Evolutionary conservation across 345 rosid genomes (phyloP), one percentile per base, ranked within the genome.

Genomic region (Aurinia saxatilis): DNA sequence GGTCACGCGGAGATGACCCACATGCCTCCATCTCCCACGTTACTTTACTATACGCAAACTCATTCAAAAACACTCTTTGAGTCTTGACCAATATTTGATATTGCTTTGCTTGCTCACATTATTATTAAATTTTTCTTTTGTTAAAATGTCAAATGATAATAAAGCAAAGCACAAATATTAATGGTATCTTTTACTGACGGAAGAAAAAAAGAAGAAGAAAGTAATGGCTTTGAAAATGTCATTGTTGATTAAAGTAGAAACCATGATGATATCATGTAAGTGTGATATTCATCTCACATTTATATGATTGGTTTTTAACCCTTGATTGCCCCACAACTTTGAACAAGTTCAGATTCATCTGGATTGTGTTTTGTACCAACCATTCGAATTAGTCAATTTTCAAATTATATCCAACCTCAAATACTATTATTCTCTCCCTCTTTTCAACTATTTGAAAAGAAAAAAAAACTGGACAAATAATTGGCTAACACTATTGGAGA

Each of bases 11-110:
- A 27, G 44, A 53, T 13, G 73, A 46, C 73, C 73, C 73, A 69
- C 63, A 69, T 69, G 73, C 68, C 68, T 47, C 49, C 48, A 16
- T 56, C 48, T 36, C 67, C 59, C 66, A 68, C 51, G 66, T 69
- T 69, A 53, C 50, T n/a, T n/a, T 21, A 21, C 25, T 61, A 16
- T 69, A 68, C 40, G 56, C 62, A 52, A 60, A 68, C 61, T 52
- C 21, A 45, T 39, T 44, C n/a, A 42, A 44, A 42, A 46, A 31
- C 53, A n/a, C n/a, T n/a, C n/a, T n/a, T n/a, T n/a, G n/a, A n/a
- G n/a, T 23, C 72, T 59, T 59, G 18, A 47, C 50, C 34, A n/a
- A 30, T 25, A 29, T 65, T n/a, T n/a, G n/a, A n/a, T n/a, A n/a
- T n/a, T n/a, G n/a, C n/a, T n/a, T n/a, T n/a, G n/a, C n/a, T n/a